Percentiles rank a stretch among this genome's conserved stretches.
These are phyloP conservation scores for Corallochytrium limacisporum DNA, from an alignment of 78 protist genomes.

Conservation along the genomic window DNA sequence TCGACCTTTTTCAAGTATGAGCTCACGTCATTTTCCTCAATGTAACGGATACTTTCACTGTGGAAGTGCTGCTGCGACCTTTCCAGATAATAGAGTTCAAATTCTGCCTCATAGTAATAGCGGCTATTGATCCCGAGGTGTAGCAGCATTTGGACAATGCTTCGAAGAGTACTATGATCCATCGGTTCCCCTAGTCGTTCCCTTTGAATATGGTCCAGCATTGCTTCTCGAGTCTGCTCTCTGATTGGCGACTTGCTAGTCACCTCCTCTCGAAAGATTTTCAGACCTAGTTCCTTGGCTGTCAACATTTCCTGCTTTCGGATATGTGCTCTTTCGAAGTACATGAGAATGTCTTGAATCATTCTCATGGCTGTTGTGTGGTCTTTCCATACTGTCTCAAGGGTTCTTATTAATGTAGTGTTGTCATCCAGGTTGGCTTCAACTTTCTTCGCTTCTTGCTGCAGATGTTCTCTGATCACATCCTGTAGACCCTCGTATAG, in stretches of 20 bases:
- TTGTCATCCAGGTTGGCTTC: constrained; percentile 25
- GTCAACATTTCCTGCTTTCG: constrained; percentile 23
- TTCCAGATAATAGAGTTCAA: constrained; percentile 55
- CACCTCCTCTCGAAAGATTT: constrained; percentile 46
- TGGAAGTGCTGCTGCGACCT: constrained; percentile 46
- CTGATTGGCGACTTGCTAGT: constrained; percentile 26
- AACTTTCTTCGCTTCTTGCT: constrained; percentile 18
- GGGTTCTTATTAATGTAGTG: constrained; percentile 12
- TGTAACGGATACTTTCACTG: constrained; percentile 32
- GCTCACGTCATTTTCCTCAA: constrained; percentile 30
- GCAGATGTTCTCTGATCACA: constrained; percentile 42
- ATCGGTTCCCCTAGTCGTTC: constrained; percentile 59
- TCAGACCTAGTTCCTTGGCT: constrained; percentile 62
- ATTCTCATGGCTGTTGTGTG: constrained; percentile 61
- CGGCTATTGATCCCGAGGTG: constrained; percentile 48
- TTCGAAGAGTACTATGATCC: constrained; percentile 34
- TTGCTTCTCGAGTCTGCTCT: constrained; percentile 19
- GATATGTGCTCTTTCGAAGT: constrained; percentile 72
- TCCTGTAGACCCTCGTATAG: constrained; percentile 51
- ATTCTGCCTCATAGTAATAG: constrained; percentile 54
- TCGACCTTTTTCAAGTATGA: constrained; percentile 34
- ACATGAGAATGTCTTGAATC: constrained; percentile 84
- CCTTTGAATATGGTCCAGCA: constrained; percentile 38
- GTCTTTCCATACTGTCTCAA: constrained; percentile 50
- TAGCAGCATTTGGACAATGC: constrained; percentile 50